Evolutionary conservation across 768 basidiomycete species (phyloP), one percentile per base, ranked within the genome.

Genomic region (Rhizopogon vulgaris): DNA sequence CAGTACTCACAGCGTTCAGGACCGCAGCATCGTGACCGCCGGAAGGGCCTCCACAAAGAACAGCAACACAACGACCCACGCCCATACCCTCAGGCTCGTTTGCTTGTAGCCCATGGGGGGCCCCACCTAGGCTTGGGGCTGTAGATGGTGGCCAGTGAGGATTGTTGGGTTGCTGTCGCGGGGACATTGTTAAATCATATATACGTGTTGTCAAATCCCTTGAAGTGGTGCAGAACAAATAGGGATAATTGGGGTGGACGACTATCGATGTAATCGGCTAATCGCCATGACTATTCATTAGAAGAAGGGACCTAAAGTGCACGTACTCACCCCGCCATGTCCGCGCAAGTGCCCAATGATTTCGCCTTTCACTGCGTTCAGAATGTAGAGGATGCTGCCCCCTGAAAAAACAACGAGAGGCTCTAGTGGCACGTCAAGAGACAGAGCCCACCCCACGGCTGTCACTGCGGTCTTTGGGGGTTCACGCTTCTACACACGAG

Each of bases 1-100:
- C 22, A 27, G 4, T 10, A 61, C 77, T 56, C 59, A 84, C 87
- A 18, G 86, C 84, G 46, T 74, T 75, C 1, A 86, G 65, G 15
- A 90, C 85, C 36, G 85, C 82, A 49, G 79, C 86, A 49, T 76
- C 65, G 61, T 90, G 88, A 0, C 88, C 88, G 4, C 85, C 88
- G 30, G 86, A 83, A 51, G 80, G 75, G 3, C 84, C 83, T 4
- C 88, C 88, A 54, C 79, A 77, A 14, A 90, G 69, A 14, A 90
- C 75, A 10, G 76, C 69, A 6, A 84, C 73, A 58, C 88, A 90
- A 17, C 80, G 74, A 10, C 77, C 77, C 9, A 66, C 58, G 9
- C 84, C 85, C 12, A 71, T 64, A 8, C 87, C 87, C 67, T 87
- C 85, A 1, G 65, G 58, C 54, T 83, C 82, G 14, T 71, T 71